Conservation (phyloP, 495 filamentous ascomycete species). For the Rostrohypoxylon terebratum region DNA sequence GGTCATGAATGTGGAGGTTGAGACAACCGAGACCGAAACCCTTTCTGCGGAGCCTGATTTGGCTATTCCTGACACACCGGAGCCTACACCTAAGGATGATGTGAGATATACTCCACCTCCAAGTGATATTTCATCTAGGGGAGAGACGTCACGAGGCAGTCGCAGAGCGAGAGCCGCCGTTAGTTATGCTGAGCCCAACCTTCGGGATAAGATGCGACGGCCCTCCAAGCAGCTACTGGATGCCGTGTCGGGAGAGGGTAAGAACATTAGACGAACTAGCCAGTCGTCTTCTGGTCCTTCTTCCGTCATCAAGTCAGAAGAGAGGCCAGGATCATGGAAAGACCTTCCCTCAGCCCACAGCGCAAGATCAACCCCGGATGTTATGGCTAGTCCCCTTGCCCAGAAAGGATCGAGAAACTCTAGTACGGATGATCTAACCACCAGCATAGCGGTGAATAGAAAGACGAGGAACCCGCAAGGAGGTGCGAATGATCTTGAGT, state of each 20-base stretch:
- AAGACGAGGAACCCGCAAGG: constrained; percentile 47
- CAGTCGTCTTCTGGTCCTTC: constrained; percentile 44
- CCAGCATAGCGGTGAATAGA: constrained; percentile 49
- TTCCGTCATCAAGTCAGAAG: constrained; percentile 44
- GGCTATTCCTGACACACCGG: constrained; percentile 54
- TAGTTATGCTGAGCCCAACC: constrained; percentile 87
- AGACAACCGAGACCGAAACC: constrained; percentile 40
- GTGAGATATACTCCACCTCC: constrained; percentile 68
- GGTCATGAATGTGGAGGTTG: constrained; percentile 44
- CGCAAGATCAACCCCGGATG: constrained; percentile 25
- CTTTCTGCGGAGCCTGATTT: constrained; percentile 47
- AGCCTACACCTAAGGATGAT: constrained; percentile 45
- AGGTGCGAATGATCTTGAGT: constrained; percentile 19
- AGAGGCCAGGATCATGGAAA: constrained; percentile 36
- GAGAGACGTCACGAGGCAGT: constrained; percentile 67
- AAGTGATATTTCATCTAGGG: constrained; percentile 62
- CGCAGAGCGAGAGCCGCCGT: constrained; percentile 74
- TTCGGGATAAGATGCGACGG: constrained; percentile 88
- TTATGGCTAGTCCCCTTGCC: constrained; percentile 46
- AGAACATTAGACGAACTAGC: constrained; percentile 53
- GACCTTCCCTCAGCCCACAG: constrained; percentile 24
- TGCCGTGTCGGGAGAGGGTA: constrained; percentile 71
- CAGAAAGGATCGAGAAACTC: constrained; percentile 34
- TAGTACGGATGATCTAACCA: constrained; percentile 42
- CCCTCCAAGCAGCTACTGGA: constrained; percentile 79